Percentiles rank a stretch among this genome's conserved stretches.
These are phyloP conservation scores for Dioscorea alata DNA, from an alignment of 106 monocot genomes.

Conservation along the genomic window DNA sequence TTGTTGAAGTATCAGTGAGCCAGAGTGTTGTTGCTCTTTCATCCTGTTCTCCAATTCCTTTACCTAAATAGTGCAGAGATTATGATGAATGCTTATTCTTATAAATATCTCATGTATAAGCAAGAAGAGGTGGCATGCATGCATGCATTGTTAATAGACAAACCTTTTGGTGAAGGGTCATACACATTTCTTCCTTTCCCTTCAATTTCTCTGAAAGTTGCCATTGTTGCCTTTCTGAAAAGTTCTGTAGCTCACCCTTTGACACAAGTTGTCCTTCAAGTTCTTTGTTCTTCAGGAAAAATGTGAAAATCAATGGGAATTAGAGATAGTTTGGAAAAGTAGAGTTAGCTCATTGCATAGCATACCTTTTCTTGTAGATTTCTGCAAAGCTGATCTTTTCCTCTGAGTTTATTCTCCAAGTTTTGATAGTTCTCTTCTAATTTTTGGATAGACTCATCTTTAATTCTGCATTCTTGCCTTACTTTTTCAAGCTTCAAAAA, in stretches of 20 bases:
- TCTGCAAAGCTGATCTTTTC: constrained; percentile 60
- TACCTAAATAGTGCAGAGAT: constrained; percentile 24
- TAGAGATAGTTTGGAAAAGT: too few relatives aligned
- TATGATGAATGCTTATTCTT: too few relatives aligned
- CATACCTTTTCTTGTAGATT: constrained; percentile 79
- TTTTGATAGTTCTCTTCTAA: constrained; percentile 62
- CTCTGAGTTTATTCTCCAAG: constrained; percentile 63
- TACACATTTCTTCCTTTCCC: constrained; percentile 60
- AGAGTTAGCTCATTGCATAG: not conserved
- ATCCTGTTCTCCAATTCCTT: constrained; percentile 63
- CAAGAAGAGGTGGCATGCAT: too few relatives aligned
- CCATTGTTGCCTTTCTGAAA: constrained; percentile 52
- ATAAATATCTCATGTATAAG: too few relatives aligned
- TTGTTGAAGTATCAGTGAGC: constrained; percentile 34
- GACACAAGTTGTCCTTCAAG: constrained; percentile 52
- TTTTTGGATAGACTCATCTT: constrained; percentile 69
- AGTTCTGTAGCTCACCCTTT: constrained; percentile 38
- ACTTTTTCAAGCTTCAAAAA: constrained; percentile 66
- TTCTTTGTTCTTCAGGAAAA: constrained; percentile 45
- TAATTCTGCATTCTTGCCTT: constrained; percentile 57
- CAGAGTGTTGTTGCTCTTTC: constrained; percentile 44
- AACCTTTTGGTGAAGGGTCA: constrained; percentile 63
- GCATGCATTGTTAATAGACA: not conserved
- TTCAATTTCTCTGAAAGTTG: constrained; percentile 62
- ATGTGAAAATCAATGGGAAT: too few relatives aligned